Base-by-base conservation (phyloP, 768 basidiomycete genomes). In the Trametes sanguinea region DNA sequence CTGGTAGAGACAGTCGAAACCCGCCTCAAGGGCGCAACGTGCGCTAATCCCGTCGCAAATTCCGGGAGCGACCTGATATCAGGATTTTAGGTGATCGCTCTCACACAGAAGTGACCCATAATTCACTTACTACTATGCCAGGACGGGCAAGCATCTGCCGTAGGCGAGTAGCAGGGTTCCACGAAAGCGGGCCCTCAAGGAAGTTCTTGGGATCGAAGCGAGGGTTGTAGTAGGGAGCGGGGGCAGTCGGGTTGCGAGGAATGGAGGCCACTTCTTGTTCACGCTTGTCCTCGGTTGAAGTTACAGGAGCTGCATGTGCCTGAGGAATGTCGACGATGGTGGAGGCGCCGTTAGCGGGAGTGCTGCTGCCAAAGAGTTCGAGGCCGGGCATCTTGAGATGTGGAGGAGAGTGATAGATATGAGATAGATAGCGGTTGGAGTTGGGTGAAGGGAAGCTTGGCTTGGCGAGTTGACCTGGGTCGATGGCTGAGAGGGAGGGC, bases 1-100 rank as follows among this genome's bases (percentile, higher is more conserved):
- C 75, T 91, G 90, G 72, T 92, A 92, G 59, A 91, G 63, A 66
- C 89, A 91, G 29, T 81, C 78, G 67, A 92, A 92, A 17, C 90
- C 90, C 40, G 89, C 88, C 75, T 92, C 90, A 6, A 92, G 74
- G 7, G 90, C 90, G 65, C 89, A 89, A 33, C 90, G 81, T 9
- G 89, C 89, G 67, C 87, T 89, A 68, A 92, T 91, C 52, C 88
- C 89, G 59, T 90, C 89, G 58, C 89, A 89, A 45, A 90, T 86
- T 45, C 89, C 89, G n/a, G 88, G 89, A 2, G 88, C 89, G 66
- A 89, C 74, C 88, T 89, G 2, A 39, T 29, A 16, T 17, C 6
- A 22, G 58, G 14, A 14, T 10, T n/a, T 37, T 6, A 44, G 27
- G 16, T 1, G 33, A 45, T 40, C 8, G 17, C 40, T 48, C 39